These are phyloP conservation scores for Saprolegnia diclina DNA, from an alignment of 352 stramenopile species.

Conservation along the genomic window DNA sequence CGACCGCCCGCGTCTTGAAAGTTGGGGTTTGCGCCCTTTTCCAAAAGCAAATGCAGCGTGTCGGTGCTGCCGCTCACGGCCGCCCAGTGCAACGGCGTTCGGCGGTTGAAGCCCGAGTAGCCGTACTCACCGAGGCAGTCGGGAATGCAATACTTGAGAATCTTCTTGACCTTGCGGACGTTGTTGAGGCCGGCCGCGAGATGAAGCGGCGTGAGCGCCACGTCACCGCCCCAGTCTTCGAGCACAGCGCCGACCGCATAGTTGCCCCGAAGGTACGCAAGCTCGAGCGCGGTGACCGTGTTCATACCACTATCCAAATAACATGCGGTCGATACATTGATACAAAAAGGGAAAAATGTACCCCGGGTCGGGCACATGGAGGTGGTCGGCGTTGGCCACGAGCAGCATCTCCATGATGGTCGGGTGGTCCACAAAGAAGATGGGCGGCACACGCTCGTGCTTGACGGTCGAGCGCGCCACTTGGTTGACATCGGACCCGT, in stretches of 20 bases:
- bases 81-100: constrained; percentile 75
- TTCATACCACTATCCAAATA: constrained; percentile 34
- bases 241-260: constrained; percentile 68
- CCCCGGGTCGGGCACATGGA: constrained; percentile 7
- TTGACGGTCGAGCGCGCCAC: constrained; percentile 57
- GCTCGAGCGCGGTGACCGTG: constrained; percentile 67
- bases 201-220: constrained; percentile 75
- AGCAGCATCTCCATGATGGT: constrained; percentile 60
- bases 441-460: constrained; percentile 61
- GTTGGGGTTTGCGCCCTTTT: constrained; percentile 59
- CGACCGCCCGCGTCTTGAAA: constrained; percentile 68
- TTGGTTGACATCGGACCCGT: constrained; percentile 48
- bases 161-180: constrained; percentile 49
- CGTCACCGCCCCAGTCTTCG: constrained; percentile 73
- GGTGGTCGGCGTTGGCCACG: constrained; percentile 47
- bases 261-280: constrained; percentile 72
- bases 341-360: background rate
- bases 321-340: background rate
- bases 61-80: constrained; percentile 56
- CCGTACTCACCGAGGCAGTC: constrained; percentile 74
- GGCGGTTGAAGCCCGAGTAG: constrained; percentile 71
- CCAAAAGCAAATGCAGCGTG: constrained; percentile 56
- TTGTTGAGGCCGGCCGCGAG: constrained; percentile 56
- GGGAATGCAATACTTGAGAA: constrained; percentile 47
- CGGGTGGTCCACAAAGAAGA: constrained; percentile 68